Percentiles rank a stretch among this genome's conserved stretches.
Conservation (phyloP, 148 eudicot genomes). For the Beta vulgaris region DNA sequence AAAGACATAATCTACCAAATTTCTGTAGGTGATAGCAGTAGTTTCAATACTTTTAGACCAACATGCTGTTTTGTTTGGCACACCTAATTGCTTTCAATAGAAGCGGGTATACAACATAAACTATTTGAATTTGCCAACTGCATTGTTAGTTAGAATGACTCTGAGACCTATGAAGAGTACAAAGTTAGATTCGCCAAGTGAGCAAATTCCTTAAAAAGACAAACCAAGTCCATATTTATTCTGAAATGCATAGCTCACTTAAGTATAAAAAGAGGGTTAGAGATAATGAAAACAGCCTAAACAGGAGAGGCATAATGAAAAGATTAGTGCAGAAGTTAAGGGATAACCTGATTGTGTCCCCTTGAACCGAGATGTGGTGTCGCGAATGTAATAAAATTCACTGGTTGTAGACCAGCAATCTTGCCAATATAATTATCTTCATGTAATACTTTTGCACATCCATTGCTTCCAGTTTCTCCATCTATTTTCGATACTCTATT, state of each 20-base stretch:
- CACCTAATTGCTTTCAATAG: neutral
- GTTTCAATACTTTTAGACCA: no score
- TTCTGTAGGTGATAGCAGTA: no score
- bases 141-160: neutral
- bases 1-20: no score
- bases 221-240: neutral
- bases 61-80: no score
- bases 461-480: slow-evolving; percentile 31
- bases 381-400: slow-evolving; percentile 80
- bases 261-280: neutral
- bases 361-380: slow-evolving; percentile 93
- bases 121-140: neutral
- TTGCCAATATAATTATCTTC: slow-evolving; percentile 46
- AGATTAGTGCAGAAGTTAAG: neutral
- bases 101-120: neutral
- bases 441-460: slow-evolving; percentile 21
- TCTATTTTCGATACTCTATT: slow-evolving; percentile 23
- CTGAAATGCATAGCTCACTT: neutral
- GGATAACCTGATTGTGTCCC: slow-evolving; percentile 83
- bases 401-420: slow-evolving; percentile 84
- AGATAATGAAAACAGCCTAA: no score
- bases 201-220: neutral
- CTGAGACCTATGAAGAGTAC: neutral
- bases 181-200: neutral
- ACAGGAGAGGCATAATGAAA: neutral